Evolutionary conservation across 73 alveolate species (phyloP).

Genomic region (Symbiodinium natans): DNA sequence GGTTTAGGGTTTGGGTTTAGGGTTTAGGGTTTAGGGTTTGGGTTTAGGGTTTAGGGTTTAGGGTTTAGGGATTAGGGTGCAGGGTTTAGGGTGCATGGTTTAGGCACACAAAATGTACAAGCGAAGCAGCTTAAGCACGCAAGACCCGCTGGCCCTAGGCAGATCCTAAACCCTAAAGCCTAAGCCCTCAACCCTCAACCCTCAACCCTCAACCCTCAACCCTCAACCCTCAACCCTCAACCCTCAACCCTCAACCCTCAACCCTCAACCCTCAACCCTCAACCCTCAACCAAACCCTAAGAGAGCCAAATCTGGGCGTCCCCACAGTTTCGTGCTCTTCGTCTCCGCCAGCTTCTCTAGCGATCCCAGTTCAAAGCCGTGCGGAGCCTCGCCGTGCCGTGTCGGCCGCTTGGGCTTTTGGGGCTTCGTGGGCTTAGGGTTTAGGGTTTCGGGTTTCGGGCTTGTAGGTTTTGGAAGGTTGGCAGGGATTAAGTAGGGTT

Average conservation of each 20-base stretch:
- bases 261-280: not conserved
- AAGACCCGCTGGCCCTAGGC: not conserved
- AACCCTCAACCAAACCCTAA: not conserved
- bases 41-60: too few species aligned
- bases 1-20: too few species aligned
- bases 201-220: not conserved
- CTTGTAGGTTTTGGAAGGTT: too few species aligned
- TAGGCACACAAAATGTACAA: too few species aligned
- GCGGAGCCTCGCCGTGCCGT: conserved; percentile 49
- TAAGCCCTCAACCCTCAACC: not conserved
- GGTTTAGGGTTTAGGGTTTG: too few species aligned
- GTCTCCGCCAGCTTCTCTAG: conserved; percentile 93
- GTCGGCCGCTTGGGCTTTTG: not conserved
- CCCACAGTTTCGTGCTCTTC: conserved; percentile 48
- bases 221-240: too few species aligned
- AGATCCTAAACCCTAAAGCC: not conserved
- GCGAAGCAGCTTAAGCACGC: not conserved
- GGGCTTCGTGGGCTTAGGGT: not conserved
- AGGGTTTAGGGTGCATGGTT: too few species aligned
- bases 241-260: not conserved
- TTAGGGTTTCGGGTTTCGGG: not conserved
- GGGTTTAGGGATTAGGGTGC: too few species aligned
- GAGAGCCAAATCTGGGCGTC: not conserved
- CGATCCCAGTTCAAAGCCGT: conserved; percentile 71
- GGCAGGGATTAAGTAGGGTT: too few species aligned